phyloP scores from a whole-genome alignment of 177 flowering plant genomes.

The Tripterygium wilfordii region DNA sequence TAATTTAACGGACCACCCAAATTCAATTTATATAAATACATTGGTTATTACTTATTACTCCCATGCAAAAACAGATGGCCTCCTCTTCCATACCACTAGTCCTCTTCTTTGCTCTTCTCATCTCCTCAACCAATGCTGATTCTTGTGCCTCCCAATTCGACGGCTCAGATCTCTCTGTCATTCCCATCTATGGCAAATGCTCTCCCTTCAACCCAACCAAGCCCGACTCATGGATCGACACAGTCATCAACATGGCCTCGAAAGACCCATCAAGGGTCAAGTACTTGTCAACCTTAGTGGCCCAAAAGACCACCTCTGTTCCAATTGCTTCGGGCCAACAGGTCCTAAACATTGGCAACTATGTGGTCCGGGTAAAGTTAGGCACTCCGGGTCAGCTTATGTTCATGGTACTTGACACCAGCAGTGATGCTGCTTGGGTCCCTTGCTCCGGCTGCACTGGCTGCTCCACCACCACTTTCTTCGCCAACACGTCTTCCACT shows the following conservation, averaged over 20 bases:
- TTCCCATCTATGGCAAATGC: slow-evolving; percentile 73
- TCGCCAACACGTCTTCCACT: slow-evolving; percentile 50
- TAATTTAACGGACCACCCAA: slow-evolving; percentile 11
- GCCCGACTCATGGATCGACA: slow-evolving; percentile 41
- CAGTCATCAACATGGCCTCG: slow-evolving; percentile 69
- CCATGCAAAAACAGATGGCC: too few species aligned
- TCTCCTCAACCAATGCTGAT: slow-evolving; percentile 27
- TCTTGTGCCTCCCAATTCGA: slow-evolving; percentile 38
- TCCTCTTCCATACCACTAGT: slow-evolving; percentile 4
- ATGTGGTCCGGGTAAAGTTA: slow-evolving; percentile 60
- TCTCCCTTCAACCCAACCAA: slow-evolving; percentile 64
- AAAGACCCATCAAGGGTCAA: slow-evolving; percentile 55
- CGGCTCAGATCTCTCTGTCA: slow-evolving; percentile 54
- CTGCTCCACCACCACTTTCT: slow-evolving; percentile 50
- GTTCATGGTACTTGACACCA: slow-evolving; percentile 89
- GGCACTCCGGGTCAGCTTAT: slow-evolving; percentile 85
- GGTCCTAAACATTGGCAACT: slow-evolving; percentile 54
- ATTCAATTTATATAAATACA: too few species aligned
- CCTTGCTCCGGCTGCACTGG: slow-evolving; percentile 76
- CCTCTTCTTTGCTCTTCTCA: slow-evolving; percentile 26
- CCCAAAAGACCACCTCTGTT: slow-evolving; percentile 33
- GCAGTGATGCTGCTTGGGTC: slow-evolving; percentile 69
- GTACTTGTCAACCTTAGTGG: slow-evolving; percentile 45
- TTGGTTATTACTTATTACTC: too few species aligned
- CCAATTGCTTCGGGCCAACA: slow-evolving; percentile 83